Conservation (phyloP, 306 rosid species). For the Gleditsia sinensis region DNA sequence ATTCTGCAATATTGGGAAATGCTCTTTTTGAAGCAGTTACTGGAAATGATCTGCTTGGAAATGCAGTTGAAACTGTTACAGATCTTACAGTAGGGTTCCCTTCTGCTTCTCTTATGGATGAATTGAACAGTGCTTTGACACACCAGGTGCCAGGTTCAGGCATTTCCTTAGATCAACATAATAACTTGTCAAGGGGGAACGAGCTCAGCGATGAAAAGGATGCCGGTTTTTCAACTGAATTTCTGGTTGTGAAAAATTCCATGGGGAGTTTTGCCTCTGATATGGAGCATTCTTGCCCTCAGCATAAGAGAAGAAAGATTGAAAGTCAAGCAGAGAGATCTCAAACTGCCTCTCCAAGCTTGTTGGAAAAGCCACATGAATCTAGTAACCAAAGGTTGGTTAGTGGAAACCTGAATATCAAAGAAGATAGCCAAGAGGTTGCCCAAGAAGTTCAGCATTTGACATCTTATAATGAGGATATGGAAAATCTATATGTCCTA, state of each 20-base stretch:
- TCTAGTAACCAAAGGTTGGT: slow-evolving; percentile 30
- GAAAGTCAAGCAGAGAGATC: slow-evolving; percentile 32
- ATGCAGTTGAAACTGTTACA: slow-evolving; percentile 34
- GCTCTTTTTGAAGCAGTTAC: slow-evolving; percentile 37
- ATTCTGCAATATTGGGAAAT: slow-evolving; percentile 31
- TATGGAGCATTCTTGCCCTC: slow-evolving; percentile 48
- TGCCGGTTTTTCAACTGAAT: slow-evolving; percentile 37
- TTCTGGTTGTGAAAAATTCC: slow-evolving; percentile 35
- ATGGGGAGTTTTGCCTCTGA: slow-evolving; percentile 29
- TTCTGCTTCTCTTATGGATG: slow-evolving; percentile 41
- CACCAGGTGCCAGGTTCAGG: slow-evolving; percentile 26
- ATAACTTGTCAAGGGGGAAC: slow-evolving; percentile 37
- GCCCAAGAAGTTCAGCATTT: slow-evolving; percentile 41
- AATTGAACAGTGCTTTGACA: slow-evolving; percentile 31
- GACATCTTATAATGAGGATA: slow-evolving; percentile 40
- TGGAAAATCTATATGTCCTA: slow-evolving; percentile 19
- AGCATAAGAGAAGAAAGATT: slow-evolving; percentile 58
- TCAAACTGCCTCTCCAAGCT: slow-evolving; percentile 39
- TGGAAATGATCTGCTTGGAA: slow-evolving; percentile 31
- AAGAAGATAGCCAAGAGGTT: slow-evolving; percentile 41
- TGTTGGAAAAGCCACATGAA: slow-evolving; percentile 39
- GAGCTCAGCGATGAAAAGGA: slow-evolving; percentile 30
- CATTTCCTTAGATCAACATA: slow-evolving; percentile 35
- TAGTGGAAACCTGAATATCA: slow-evolving; percentile 34
- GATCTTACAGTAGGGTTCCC: slow-evolving; percentile 41